Evolutionary conservation across 306 rosid species (phyloP).

Genomic region (Castanea mollissima): DNA sequence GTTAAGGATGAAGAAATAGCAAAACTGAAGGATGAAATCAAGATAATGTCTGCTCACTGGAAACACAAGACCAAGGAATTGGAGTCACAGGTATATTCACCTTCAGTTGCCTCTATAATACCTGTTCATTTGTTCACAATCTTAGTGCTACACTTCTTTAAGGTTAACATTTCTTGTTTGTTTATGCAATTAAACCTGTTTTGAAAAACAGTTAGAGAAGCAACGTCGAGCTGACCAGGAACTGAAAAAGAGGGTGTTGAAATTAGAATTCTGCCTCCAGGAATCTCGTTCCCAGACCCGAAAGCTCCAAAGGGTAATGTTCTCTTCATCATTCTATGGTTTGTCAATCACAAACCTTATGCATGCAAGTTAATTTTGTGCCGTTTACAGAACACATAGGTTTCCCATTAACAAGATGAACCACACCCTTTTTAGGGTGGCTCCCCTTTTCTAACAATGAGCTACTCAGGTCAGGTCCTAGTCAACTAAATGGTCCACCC

Average conservation of each 20-base stretch:
- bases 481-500: neutral
- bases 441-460: neutral
- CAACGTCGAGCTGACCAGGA: constrained; percentile 92
- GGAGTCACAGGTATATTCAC: constrained; percentile 77
- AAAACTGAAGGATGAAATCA: constrained; percentile 75
- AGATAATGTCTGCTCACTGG: constrained; percentile 83
- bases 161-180: constrained; percentile 12
- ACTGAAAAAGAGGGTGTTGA: constrained; percentile 86
- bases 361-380: neutral
- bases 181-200: constrained; percentile 23
- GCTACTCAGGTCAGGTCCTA: neutral
- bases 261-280: constrained; percentile 90
- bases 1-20: constrained; percentile 78
- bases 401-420: neutral
- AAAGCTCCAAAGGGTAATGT: constrained; percentile 87
- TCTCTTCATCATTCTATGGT: neutral
- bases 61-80: constrained; percentile 86
- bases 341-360: neutral
- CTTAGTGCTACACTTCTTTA: neutral
- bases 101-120: neutral
- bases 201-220: constrained; percentile 74
- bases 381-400: neutral
- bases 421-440: neutral
- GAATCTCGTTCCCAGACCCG: constrained; percentile 92
- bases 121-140: constrained; percentile 10